phyloP scores from a whole-genome alignment of 2,329 filamentous ascomycete species.

The Cryoendolithus antarcticus region DNA sequence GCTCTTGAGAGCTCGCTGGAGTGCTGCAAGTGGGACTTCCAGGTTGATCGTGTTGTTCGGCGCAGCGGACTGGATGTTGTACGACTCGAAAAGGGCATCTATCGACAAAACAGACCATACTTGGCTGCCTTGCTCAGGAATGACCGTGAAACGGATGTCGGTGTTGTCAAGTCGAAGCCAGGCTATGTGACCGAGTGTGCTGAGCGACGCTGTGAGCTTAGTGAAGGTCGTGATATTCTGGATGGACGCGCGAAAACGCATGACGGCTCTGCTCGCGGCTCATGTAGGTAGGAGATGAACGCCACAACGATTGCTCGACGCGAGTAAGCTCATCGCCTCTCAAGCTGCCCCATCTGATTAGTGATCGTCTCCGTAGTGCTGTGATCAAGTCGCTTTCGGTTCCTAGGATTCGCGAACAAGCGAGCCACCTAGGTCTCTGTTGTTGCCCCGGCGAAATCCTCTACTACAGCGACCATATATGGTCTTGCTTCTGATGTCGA shows the following conservation, averaged over 20 bases:
- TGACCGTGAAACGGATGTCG: slow-evolving; percentile 83
- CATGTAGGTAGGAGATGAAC: neutral
- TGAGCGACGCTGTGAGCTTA: slow-evolving; percentile 50
- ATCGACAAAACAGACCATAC: slow-evolving; percentile 53
- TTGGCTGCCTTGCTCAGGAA: slow-evolving; percentile 87
- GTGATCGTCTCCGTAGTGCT: too few species aligned
- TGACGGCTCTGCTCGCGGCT: slow-evolving; percentile 24
- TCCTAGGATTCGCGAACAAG: too few species aligned
- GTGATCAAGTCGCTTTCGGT: too few species aligned
- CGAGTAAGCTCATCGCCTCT: neutral
- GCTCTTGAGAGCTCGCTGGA: slow-evolving; percentile 85
- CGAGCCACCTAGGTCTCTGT: too few species aligned
- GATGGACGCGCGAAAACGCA: slow-evolving; percentile 18
- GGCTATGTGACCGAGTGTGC: slow-evolving; percentile 65
- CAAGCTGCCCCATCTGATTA: neutral
- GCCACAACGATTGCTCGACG: neutral
- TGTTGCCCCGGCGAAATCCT: too few species aligned
- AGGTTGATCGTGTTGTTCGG: slow-evolving; percentile 85
- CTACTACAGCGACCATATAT: too few species aligned
- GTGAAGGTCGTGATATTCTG: slow-evolving; percentile 26
- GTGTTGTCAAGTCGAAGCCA: slow-evolving; percentile 86
- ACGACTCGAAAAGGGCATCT: slow-evolving; percentile 77
- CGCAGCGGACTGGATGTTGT: slow-evolving; percentile 75
- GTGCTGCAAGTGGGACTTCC: slow-evolving; percentile 75
- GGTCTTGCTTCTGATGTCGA: too few species aligned